Evolutionary conservation across 192 early-diverging fungal species (phyloP).

Genomic region (Dissophora globulifera): DNA sequence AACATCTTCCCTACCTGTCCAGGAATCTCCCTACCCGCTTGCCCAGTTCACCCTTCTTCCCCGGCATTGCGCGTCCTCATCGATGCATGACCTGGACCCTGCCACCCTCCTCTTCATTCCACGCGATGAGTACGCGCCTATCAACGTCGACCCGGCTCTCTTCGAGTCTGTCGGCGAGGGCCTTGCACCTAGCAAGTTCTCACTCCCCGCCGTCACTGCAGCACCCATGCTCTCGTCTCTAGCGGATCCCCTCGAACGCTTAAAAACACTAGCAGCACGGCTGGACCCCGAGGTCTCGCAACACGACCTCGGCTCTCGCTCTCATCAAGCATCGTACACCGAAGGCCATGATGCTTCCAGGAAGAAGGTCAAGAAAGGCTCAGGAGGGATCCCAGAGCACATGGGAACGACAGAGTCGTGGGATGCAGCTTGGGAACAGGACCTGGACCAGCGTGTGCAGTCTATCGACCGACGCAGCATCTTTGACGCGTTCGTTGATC

Average conservation of each 20-base stretch:
- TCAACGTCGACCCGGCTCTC: slow-evolving; percentile 17
- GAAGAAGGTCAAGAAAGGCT: not conserved
- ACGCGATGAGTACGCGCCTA: slow-evolving; percentile 12
- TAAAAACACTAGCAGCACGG: slow-evolving; percentile 11
- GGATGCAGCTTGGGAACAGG: slow-evolving; percentile 15
- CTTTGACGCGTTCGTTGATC: slow-evolving; percentile 8
- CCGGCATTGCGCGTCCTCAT: too few species aligned
- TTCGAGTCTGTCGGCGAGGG: slow-evolving; percentile 28
- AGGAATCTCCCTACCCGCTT: too few species aligned
- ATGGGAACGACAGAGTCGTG: slow-evolving; percentile 1
- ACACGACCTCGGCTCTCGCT: too few species aligned
- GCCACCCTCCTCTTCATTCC: slow-evolving; percentile 29
- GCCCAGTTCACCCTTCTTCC: too few species aligned
- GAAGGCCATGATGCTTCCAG: too few species aligned
- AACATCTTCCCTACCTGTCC: too few species aligned
- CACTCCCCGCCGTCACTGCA: too few species aligned
- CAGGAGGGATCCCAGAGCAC: not conserved
- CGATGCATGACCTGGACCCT: slow-evolving; percentile 39
- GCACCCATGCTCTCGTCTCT: too few species aligned
- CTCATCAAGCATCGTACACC: too few species aligned
- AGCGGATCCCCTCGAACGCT: too few species aligned
- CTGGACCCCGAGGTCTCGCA: slow-evolving; percentile 5
- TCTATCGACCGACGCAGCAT: slow-evolving; percentile 12
- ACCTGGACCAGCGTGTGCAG: slow-evolving; percentile 23
- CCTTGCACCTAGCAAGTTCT: slow-evolving; percentile 7